phyloP scores from a whole-genome alignment of 129 eudicot species.

The Artemisia argyi region DNA sequence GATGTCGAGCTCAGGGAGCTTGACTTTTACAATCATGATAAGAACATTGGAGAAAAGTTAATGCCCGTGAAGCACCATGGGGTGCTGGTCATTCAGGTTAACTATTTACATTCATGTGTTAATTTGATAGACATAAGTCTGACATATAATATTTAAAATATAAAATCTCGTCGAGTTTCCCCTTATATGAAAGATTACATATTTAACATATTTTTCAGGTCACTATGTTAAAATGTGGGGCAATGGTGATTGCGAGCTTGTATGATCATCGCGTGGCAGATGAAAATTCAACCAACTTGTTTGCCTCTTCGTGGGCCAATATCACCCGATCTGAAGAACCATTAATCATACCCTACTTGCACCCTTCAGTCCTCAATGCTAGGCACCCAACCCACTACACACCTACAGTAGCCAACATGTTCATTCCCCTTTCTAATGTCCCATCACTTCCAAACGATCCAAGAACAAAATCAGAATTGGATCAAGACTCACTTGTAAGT shows the following conservation, averaged over 20 bases:
- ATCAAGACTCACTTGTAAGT: too few species aligned
- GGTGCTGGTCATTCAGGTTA: too few species aligned
- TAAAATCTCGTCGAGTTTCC: too few species aligned
- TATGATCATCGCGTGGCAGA: slow-evolving; percentile 61
- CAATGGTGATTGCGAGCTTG: slow-evolving; percentile 48
- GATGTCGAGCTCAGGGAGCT: slow-evolving; percentile 42
- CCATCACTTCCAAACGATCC: too few species aligned
- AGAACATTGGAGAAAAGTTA: slow-evolving; percentile 41
- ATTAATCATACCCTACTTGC: slow-evolving; percentile 44
- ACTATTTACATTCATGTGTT: too few species aligned
- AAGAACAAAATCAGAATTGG: too few species aligned
- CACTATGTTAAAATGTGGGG: slow-evolving; percentile 52
- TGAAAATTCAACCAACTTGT: slow-evolving; percentile 64
- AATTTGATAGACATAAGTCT: too few species aligned
- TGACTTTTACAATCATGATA: slow-evolving; percentile 46
- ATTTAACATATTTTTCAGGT: slow-evolving; percentile 37
- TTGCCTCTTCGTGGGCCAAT: slow-evolving; percentile 54
- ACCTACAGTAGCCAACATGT: too few species aligned
- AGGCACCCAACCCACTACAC: slow-evolving; percentile 42
- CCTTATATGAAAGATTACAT: too few species aligned
- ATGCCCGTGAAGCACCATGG: too few species aligned
- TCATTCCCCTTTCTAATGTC: too few species aligned
- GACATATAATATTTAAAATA: too few species aligned
- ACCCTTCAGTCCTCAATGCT: slow-evolving; percentile 52
- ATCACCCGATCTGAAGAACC: slow-evolving; percentile 35